Percentiles rank a stretch among this genome's conserved stretches.
phyloP scores from a whole-genome alignment of 1,284 basidiomycete genomes.

The Tylopilus sp. region DNA sequence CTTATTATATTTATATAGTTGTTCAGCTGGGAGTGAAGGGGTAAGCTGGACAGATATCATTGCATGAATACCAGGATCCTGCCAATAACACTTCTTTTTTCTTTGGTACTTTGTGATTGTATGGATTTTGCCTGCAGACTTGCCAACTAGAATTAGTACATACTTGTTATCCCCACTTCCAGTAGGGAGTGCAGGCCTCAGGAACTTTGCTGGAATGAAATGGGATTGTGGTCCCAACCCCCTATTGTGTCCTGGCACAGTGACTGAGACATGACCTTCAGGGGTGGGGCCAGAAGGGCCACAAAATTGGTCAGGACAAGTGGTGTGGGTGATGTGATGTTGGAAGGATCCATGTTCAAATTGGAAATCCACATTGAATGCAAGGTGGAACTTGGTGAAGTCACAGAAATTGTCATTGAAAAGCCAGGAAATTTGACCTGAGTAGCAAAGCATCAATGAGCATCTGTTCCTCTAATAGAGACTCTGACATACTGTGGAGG shows the following conservation, averaged over 20 bases:
- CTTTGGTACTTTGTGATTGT: background rate
- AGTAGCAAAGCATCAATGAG: too few species aligned
- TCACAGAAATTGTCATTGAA: slow-evolving; percentile 6
- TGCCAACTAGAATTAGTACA: background rate
- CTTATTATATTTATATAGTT: too few species aligned
- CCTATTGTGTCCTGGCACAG: background rate
- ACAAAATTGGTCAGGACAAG: slow-evolving; percentile 6
- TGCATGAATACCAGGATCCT: slow-evolving; percentile 4
- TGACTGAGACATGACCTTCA: background rate
- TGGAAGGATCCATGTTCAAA: background rate
- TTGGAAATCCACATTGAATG: slow-evolving; percentile 6
- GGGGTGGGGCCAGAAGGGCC: background rate
- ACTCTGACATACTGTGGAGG: too few species aligned
- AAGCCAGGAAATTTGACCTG: slow-evolving; percentile 6
- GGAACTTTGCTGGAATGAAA: background rate
- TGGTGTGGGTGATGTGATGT: background rate
- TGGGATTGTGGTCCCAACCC: background rate
- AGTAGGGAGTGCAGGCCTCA: background rate
- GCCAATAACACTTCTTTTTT: background rate
- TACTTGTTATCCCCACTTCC: background rate
- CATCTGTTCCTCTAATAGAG: too few species aligned
- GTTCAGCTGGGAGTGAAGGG: too few species aligned
- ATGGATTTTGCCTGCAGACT: background rate
- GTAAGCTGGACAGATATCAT: slow-evolving; percentile 2
- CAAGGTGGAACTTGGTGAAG: background rate